Conservation (phyloP, 1,284 basidiomycete genomes). For the Irpex sp. region DNA sequence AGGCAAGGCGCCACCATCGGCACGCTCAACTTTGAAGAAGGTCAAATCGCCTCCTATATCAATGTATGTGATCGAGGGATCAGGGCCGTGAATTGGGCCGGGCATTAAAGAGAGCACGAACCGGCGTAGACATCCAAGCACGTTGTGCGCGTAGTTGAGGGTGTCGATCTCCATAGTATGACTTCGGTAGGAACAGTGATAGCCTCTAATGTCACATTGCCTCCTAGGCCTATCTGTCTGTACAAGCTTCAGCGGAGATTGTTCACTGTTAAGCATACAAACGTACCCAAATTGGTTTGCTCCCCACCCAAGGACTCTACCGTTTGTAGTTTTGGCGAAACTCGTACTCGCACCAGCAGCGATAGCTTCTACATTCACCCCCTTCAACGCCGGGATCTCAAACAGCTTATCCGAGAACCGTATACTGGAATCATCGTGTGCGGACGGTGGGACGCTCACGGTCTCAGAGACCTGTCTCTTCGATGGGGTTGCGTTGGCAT, state of each 20-base stretch:
- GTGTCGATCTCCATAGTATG: slow-evolving; percentile 59
- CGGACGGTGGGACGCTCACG: slow-evolving; percentile 14
- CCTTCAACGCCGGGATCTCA: slow-evolving; percentile 77
- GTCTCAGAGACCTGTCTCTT: slow-evolving; percentile 6
- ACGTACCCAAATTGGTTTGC: slow-evolving; percentile 79
- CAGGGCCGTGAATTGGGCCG: neutral
- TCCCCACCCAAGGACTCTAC: slow-evolving; percentile 87
- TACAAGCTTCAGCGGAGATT: slow-evolving; percentile 1
- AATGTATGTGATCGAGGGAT: neutral
- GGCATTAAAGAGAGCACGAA: slow-evolving; percentile 24
- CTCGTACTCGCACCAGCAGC: slow-evolving; percentile 75
- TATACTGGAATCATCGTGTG: slow-evolving; percentile 48
- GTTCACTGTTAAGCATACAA: neutral
- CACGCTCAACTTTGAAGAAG: slow-evolving; percentile 74
- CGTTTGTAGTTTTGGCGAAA: slow-evolving; percentile 66
- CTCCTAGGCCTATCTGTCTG: slow-evolving; percentile 83
- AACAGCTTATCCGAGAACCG: slow-evolving; percentile 74
- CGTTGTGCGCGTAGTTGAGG: slow-evolving; percentile 49
- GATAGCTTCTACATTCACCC: slow-evolving; percentile 65
- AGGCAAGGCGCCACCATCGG: slow-evolving; percentile 33
- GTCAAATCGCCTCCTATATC: slow-evolving; percentile 71
- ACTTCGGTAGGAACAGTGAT: slow-evolving; percentile 88
- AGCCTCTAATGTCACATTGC: slow-evolving; percentile 61
- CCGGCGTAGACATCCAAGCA: slow-evolving; percentile 71
- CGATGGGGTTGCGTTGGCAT: slow-evolving; percentile 34